Conservation (phyloP, 2,329 filamentous ascomycete genomes). For the Arthroderma uncinatum region DNA sequence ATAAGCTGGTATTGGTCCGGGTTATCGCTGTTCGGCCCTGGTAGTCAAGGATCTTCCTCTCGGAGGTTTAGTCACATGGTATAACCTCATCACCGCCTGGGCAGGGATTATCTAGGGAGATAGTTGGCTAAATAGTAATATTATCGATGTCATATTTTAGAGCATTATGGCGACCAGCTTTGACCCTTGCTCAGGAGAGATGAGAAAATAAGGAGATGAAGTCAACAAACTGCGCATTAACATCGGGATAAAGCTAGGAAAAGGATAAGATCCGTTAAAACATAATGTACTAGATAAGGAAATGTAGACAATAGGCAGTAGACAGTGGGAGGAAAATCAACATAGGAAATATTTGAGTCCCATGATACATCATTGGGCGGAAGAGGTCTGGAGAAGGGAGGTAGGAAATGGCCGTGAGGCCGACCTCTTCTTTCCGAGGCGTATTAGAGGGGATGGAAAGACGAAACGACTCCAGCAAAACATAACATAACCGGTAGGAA, state of each 20-base stretch:
- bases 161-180: background rate
- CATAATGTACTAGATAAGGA: slow-evolving; percentile 3
- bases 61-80: no score
- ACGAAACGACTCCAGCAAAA: background rate
- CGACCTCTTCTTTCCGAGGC: background rate
- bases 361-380: background rate
- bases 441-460: background rate
- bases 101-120: background rate
- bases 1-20: no score
- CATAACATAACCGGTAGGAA: background rate
- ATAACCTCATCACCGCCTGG: no score
- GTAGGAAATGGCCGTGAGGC: background rate
- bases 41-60: no score
- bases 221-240: background rate
- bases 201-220: background rate
- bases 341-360: background rate
- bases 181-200: background rate
- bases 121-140: background rate
- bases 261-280: background rate
- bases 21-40: no score
- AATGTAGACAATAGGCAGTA: background rate
- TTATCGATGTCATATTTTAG: background rate
- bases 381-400: background rate
- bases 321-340: background rate
- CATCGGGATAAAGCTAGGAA: background rate